Percentiles rank a stretch among this genome's conserved stretches.
Evolutionary conservation across 257 asterid genomes (phyloP).

Genomic region (Przewalskia tangutica): DNA sequence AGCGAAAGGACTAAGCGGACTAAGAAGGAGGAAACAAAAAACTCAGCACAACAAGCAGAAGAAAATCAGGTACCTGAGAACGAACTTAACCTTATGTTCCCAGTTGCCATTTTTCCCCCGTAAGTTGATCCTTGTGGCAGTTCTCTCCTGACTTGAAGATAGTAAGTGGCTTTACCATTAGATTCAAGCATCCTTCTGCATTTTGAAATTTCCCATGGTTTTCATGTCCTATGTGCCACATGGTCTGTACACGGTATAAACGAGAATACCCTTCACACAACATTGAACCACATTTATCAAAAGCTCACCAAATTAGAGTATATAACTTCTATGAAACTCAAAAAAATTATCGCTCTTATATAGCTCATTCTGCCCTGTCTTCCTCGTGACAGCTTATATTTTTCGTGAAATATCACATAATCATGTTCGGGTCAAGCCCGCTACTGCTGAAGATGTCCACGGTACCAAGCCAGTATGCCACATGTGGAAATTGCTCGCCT

Average conservation of each 20-base stretch:
- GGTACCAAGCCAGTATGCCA: background rate
- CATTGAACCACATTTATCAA: background rate
- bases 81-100: background rate
- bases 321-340: background rate
- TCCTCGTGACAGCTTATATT: background rate
- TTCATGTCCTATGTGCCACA: background rate
- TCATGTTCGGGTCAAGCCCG: background rate
- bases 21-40: constrained; percentile 75
- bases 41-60: constrained; percentile 50
- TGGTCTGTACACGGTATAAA: background rate
- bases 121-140: background rate
- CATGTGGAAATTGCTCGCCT: background rate
- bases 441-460: background rate
- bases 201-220: background rate
- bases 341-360: background rate
- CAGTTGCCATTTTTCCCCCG: background rate
- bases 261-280: background rate
- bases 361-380: background rate
- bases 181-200: background rate
- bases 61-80: constrained; percentile 53
- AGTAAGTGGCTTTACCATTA: background rate
- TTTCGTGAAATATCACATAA: background rate
- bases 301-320: background rate
- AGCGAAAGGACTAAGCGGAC: constrained; percentile 74
- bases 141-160: background rate